Conservation (phyloP, 1,284 basidiomycete species). For the Cutaneotrichosporon mucoides region DNA sequence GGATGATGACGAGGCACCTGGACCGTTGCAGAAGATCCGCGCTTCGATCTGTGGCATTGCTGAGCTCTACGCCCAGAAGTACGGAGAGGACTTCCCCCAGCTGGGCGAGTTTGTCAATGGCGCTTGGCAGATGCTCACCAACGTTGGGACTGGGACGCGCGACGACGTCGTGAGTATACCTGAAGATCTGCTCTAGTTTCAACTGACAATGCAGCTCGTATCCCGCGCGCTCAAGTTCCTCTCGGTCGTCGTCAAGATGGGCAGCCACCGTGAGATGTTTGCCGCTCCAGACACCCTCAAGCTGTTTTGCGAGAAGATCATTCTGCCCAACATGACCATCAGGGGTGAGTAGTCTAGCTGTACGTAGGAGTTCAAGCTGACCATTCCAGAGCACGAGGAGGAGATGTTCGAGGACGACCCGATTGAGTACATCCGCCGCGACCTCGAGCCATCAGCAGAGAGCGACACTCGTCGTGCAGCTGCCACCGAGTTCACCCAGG, state of each 20-base stretch:
- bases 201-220: constrained; percentile 60
- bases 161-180: constrained; percentile 67
- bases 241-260: constrained; percentile 84
- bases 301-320: constrained; percentile 80
- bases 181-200: background rate
- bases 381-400: constrained; percentile 67
- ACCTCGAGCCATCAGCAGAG: constrained; percentile 58
- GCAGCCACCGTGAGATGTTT: constrained; percentile 65
- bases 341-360: constrained; percentile 52
- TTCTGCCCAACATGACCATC: constrained; percentile 85
- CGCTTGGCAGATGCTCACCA: constrained; percentile 86
- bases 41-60: constrained; percentile 86
- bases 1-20: constrained; percentile 79
- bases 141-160: constrained; percentile 58
- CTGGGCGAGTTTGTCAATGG: constrained; percentile 79
- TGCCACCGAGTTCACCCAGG: constrained; percentile 86
- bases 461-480: constrained; percentile 80
- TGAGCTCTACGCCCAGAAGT: constrained; percentile 88
- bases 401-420: constrained; percentile 98
- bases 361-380: constrained; percentile 5
- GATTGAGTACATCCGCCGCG: constrained; percentile 87
- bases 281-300: constrained; percentile 67
- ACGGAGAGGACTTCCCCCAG: constrained; percentile 78
- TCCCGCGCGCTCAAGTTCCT: constrained; percentile 91
- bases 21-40: constrained; percentile 79